Evolutionary conservation across 2,329 filamentous ascomycete species (phyloP).

Genomic region (Cladosporium oxysporum): DNA sequence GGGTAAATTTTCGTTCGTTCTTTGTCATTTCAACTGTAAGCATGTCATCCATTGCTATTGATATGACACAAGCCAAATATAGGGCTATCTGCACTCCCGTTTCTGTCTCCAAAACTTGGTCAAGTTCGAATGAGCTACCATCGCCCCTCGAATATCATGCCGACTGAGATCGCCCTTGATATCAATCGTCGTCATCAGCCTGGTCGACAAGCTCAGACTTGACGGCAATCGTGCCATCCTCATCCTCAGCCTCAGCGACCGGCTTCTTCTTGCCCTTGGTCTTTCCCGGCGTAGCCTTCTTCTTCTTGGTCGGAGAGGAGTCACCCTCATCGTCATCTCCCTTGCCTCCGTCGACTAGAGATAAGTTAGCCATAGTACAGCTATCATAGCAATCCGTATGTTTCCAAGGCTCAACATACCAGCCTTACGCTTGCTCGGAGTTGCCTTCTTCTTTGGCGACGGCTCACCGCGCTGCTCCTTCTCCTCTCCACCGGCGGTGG

Average conservation of each 20-base stretch:
- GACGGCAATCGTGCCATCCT: background rate
- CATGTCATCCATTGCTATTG: background rate
- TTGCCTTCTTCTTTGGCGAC: constrained; percentile 4
- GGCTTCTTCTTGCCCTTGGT: constrained; percentile 1
- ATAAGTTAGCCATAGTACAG: background rate
- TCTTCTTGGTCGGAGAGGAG: background rate
- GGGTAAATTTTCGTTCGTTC: background rate
- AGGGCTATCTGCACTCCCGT: background rate
- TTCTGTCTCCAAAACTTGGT: background rate
- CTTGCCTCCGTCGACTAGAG: background rate
- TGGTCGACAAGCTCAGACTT: background rate
- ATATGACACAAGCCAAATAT: background rate
- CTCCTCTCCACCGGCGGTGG: background rate
- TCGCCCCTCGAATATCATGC: background rate
- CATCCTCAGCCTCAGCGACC: background rate
- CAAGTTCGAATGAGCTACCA: background rate
- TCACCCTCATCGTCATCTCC: background rate
- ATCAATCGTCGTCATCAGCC: background rate
- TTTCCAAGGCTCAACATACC: background rate
- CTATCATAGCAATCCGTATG: no score
- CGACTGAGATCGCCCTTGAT: background rate
- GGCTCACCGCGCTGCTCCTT: background rate
- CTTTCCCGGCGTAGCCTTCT: constrained; percentile 9
- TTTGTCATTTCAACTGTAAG: background rate
- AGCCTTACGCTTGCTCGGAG: background rate